A percentile compares a stretch with the other conserved stretches of the same genome.
These are phyloP conservation scores for Nothophoma quercina DNA, from an alignment of 2,329 filamentous ascomycete genomes.

Conservation along the genomic window DNA sequence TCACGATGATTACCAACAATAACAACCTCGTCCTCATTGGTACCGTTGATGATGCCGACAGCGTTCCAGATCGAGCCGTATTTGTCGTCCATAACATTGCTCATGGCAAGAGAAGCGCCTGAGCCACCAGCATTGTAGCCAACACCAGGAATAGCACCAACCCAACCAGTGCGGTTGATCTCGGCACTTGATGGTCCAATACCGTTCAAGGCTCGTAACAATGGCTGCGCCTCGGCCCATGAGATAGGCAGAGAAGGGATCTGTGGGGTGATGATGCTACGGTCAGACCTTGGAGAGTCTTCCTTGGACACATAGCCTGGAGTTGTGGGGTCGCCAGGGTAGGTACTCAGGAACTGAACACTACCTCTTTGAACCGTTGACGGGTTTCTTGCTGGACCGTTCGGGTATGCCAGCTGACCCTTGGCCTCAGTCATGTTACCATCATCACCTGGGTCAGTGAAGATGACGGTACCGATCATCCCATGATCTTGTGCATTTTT, in stretches of 20 bases:
- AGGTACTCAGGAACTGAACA: constrained; percentile 67
- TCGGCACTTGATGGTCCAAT: constrained; percentile 68
- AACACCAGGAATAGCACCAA: constrained; percentile 46
- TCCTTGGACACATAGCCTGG: constrained; percentile 81
- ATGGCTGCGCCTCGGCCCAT: constrained; percentile 79
- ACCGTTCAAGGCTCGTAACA: constrained; percentile 83
- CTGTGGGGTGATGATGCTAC: constrained; percentile 69
- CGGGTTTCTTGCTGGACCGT: constrained; percentile 55
- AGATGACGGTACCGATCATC: constrained; percentile 57
- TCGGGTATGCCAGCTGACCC: constrained; percentile 53
- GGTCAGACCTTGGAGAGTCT: constrained; percentile 74
- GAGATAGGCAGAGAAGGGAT: constrained; percentile 91
- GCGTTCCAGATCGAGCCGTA: constrained; percentile 83
- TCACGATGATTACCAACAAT: constrained; percentile 63
- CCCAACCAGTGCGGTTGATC: constrained; percentile 51
- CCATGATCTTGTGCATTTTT: constrained; percentile 57
- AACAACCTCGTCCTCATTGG: constrained; percentile 64
- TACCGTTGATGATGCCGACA: constrained; percentile 73
- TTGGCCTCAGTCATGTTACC: constrained; percentile 58
- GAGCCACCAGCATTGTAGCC: constrained; percentile 56
- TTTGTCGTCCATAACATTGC: constrained; percentile 81
- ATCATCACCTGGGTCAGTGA: constrained; percentile 56
- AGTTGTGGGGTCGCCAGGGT: constrained; percentile 54
- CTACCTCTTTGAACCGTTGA: constrained; percentile 56
- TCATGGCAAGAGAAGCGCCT: constrained; percentile 56